Percentiles rank a stretch among this genome's conserved stretches.
Evolutionary conservation across 2,329 filamentous ascomycete genomes (phyloP).

Genomic region (Penicillium capsulatum): DNA sequence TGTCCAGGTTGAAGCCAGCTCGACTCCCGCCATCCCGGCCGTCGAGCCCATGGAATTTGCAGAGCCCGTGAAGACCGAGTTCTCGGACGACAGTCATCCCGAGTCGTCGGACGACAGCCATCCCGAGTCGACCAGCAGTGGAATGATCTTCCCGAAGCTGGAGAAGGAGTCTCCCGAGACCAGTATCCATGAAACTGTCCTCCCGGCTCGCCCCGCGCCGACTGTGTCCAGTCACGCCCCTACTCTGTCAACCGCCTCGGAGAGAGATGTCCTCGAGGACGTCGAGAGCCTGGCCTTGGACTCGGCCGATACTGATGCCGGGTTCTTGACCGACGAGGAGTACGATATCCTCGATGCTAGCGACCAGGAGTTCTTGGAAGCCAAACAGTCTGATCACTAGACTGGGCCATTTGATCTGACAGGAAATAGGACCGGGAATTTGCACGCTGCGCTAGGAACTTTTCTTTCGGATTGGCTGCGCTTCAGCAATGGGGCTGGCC

Average conservation of each 20-base stretch:
- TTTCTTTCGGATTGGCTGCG: slow-evolving; percentile 9
- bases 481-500: slow-evolving; percentile 4
- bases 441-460: slow-evolving; percentile 9
- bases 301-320: slow-evolving; percentile 53
- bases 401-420: slow-evolving; percentile 3
- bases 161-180: slow-evolving; percentile 86
- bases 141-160: slow-evolving; percentile 95
- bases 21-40: slow-evolving; percentile 9
- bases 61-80: slow-evolving; percentile 34
- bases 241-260: slow-evolving; percentile 45
- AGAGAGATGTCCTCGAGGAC: slow-evolving; percentile 51
- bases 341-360: slow-evolving; percentile 96
- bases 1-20: slow-evolving; percentile 58
- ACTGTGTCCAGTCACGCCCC: slow-evolving; percentile 36
- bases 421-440: slow-evolving; percentile 19
- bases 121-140: slow-evolving; percentile 49
- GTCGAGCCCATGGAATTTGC: slow-evolving; percentile 9
- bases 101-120: slow-evolving; percentile 34
- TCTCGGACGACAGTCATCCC: slow-evolving; percentile 33
- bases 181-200: slow-evolving; percentile 63
- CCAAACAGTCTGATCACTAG: slow-evolving; percentile 24
- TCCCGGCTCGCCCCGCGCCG: slow-evolving; percentile 29
- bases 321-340: slow-evolving; percentile 94
- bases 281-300: slow-evolving; percentile 55
- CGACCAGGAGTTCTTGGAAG: slow-evolving; percentile 73